phyloP scores from a whole-genome alignment of 192 early-diverging fungal genomes.

The Coemansia sp. region DNA sequence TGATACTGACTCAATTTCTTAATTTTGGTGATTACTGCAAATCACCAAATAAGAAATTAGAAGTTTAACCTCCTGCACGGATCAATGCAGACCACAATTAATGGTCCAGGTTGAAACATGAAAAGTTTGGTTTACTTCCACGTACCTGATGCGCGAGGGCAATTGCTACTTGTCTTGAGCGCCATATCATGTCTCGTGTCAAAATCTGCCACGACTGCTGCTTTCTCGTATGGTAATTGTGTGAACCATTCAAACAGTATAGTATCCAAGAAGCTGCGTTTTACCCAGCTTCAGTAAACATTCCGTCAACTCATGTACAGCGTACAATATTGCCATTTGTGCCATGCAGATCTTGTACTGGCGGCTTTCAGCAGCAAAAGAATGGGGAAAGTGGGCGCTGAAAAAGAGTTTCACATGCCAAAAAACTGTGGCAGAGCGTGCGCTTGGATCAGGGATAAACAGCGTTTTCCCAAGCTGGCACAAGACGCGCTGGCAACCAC shows the following conservation, averaged over 20 bases:
- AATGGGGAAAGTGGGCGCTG: neutral
- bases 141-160: neutral
- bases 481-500: neutral
- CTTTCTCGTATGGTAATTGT: neutral
- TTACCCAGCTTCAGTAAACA: neutral
- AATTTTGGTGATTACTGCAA: neutral
- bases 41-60: neutral
- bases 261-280: neutral
- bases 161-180: neutral
- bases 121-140: neutral
- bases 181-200: neutral
- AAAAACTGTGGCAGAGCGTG: neutral
- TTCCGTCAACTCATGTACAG: neutral
- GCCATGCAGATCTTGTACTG: neutral
- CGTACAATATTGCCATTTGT: neutral
- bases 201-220: neutral
- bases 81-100: neutral
- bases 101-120: neutral
- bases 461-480: neutral
- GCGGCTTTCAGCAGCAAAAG: neutral
- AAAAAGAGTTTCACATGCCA: conserved; percentile 10
- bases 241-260: neutral
- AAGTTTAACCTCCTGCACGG: neutral
- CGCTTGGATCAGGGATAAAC: neutral
- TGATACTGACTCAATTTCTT: neutral